phyloP scores from a whole-genome alignment of 1,284 basidiomycete species.

The Trichosporon faecale region DNA sequence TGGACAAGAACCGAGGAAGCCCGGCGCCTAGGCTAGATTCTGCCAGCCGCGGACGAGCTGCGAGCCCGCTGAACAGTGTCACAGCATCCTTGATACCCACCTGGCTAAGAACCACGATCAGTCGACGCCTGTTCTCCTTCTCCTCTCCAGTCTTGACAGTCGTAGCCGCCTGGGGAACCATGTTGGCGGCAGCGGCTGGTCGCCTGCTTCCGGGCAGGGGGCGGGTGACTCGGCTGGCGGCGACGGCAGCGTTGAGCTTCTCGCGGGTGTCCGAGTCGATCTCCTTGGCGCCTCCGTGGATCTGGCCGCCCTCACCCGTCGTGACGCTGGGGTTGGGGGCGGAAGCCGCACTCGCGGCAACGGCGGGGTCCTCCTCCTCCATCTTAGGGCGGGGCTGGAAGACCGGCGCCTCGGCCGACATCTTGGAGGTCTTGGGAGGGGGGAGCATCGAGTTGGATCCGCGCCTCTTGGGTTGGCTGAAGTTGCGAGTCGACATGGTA shows the following conservation, averaged over 20 bases:
- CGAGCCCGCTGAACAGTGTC: neutral
- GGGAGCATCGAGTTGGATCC: constrained; percentile 28
- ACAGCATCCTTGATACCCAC: constrained; percentile 30
- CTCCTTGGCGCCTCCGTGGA: constrained; percentile 13
- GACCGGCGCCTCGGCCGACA: constrained; percentile 46
- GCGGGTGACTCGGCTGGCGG: constrained; percentile 38
- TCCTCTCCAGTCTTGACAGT: constrained; percentile 62
- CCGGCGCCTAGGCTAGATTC: neutral
- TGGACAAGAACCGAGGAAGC: neutral
- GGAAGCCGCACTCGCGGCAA: constrained; percentile 18
- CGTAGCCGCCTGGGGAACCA: constrained; percentile 58
- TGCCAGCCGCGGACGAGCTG: neutral
- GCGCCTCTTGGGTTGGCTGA: constrained; percentile 34
- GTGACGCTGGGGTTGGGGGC: constrained; percentile 10
- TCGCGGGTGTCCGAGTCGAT: constrained; percentile 20
- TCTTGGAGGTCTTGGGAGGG: constrained; percentile 39
- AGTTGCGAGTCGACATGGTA: constrained; percentile 23
- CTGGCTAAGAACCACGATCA: constrained; percentile 78
- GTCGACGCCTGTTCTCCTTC: constrained; percentile 64
- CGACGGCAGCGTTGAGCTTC: constrained; percentile 31
- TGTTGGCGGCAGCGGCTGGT: constrained; percentile 34
- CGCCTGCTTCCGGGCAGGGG: constrained; percentile 41
- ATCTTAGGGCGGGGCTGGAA: constrained; percentile 32
- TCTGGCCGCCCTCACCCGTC: constrained; percentile 15
- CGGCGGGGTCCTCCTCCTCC: constrained; percentile 20